Base-by-base conservation (phyloP, 2,329 filamentous ascomycete genomes). In the Pyricularia sp. region DNA sequence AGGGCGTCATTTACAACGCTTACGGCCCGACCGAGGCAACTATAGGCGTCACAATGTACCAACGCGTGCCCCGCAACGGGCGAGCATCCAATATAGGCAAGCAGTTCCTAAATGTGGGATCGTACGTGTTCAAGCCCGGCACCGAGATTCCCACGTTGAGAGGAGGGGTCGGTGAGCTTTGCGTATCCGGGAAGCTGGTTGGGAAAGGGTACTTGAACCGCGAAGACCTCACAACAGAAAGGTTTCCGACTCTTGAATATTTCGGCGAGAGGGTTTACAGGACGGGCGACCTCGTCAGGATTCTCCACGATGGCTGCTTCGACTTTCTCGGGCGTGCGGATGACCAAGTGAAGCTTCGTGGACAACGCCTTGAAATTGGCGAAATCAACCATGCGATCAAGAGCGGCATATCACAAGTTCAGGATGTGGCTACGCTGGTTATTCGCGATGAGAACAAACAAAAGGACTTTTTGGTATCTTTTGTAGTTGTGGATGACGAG, bases 1-100 rank as follows among this genome's bases (percentile, higher is more conserved):
- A 87, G 65, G 82, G 82, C 1, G 91, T 92, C 59, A 92, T 97
- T 16, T 93, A 96, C 78, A 97, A 97, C 70, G 92, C 91, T 2
- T 91, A 96, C 68, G 93, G 93, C 0, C 93, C 93, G 1, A 97
- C 93, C 0, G 93, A 97, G 73, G 89, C 91, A 0, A 97, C 93
- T 0, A 97, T 97, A 68, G 93, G 93, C 5, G 89, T 93, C 44
- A 96, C 93, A 0, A 96, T 94, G 82, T 93, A 89, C 70, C 87
- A 88, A n/a, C 83, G 90, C 40, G 90, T 96, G 8, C 89, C 90
- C 0, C 75, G 78, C 24, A 89, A 89, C 68, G 91, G 91, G 0
- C 88, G 91, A 33, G 86, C 93, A 0, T 89, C 91, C 12, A 97
- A 97, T 70, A 97, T 97, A 69, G 93, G 93, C 0, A 82, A 81